Percentiles rank a stretch among this genome's conserved stretches.
Conservation (phyloP, 139 green algal genomes). For the Yamagishiella unicocca region DNA sequence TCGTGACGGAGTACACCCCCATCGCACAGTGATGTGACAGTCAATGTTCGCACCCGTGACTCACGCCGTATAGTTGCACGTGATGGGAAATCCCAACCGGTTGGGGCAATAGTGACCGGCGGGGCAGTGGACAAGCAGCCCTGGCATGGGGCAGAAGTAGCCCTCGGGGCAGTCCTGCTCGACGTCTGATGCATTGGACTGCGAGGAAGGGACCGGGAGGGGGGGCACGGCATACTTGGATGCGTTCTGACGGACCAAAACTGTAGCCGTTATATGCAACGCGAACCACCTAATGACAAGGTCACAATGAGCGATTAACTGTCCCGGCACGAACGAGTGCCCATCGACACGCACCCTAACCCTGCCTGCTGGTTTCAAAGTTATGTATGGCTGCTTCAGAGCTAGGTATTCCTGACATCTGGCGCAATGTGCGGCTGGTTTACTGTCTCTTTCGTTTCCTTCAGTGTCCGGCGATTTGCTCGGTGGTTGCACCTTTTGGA, state of each 20-base stretch:
- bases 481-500: too few relatives aligned
- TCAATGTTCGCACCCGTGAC: background rate
- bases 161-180: conserved; percentile 50
- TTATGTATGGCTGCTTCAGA: too few relatives aligned
- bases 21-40: too few relatives aligned
- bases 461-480: too few relatives aligned
- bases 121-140: conserved; percentile 25
- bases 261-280: background rate
- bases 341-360: too few relatives aligned
- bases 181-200: background rate
- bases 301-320: too few relatives aligned
- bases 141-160: conserved; percentile 57
- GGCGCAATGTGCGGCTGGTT: too few relatives aligned
- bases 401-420: too few relatives aligned
- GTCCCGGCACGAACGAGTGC: too few relatives aligned
- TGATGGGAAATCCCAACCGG: background rate
- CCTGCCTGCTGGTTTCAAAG: too few relatives aligned
- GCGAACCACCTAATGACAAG: background rate
- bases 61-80: background rate
- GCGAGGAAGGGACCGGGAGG: background rate
- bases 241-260: background rate
- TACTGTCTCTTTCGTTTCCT: too few relatives aligned
- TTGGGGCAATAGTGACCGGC: background rate
- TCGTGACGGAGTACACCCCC: too few relatives aligned
- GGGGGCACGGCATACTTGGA: background rate